Percentiles rank a stretch among this genome's conserved stretches.
phyloP scores from a whole-genome alignment of 169 alveolate species.

The Eimeria brunetti region DNA sequence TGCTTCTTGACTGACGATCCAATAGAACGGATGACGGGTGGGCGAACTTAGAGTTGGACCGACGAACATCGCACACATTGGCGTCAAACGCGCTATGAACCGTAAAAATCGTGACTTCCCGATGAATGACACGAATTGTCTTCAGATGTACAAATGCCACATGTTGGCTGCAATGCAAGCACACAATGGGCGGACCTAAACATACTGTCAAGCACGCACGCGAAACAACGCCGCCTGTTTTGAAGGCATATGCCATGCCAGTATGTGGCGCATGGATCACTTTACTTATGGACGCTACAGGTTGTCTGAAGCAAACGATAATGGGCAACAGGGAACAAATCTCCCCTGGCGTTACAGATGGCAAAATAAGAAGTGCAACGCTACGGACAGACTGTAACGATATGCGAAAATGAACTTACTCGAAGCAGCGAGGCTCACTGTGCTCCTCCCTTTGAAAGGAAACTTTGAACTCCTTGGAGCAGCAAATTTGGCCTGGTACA shows the following conservation, averaged over 20 bases:
- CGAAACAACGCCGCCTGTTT: not conserved
- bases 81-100: slow-evolving; percentile 66
- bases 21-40: not conserved
- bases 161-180: slow-evolving; percentile 41
- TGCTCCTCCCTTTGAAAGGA: slow-evolving; percentile 64
- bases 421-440: slow-evolving; percentile 68
- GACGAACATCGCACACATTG: slow-evolving; percentile 41
- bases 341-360: not conserved
- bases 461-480: slow-evolving; percentile 88
- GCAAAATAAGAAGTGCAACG: not conserved
- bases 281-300: not conserved
- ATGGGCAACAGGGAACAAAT: not conserved
- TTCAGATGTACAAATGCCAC: slow-evolving; percentile 57
- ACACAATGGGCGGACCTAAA: not conserved
- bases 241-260: not conserved
- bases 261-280: not conserved
- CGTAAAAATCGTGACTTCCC: slow-evolving; percentile 59
- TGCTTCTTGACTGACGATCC: slow-evolving; percentile 31
- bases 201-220: not conserved
- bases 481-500: slow-evolving; percentile 93
- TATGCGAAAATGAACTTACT: slow-evolving; percentile 1
- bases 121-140: slow-evolving; percentile 64
- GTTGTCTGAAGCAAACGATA: not conserved
- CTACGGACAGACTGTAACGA: not conserved
- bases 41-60: slow-evolving; percentile 30